phyloP scores from a whole-genome alignment of 352 stramenopile species.

The Globisporangium radiosum region DNA sequence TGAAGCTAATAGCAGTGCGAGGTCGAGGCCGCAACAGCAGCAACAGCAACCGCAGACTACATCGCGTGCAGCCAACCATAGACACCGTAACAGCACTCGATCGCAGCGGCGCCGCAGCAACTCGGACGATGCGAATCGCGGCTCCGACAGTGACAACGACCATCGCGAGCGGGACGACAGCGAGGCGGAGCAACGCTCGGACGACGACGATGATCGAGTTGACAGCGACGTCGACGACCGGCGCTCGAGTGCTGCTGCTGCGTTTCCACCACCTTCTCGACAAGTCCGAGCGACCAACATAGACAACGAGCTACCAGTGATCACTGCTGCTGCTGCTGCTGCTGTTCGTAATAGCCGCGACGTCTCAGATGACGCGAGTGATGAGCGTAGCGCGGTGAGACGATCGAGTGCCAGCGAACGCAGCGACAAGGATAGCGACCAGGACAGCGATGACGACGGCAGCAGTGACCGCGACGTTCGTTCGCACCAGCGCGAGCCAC shows the following conservation, averaged over 20 bases:
- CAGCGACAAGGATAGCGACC: conserved; percentile 4
- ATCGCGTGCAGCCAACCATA: no score
- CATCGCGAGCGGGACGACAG: conserved; percentile 16
- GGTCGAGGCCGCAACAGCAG: conserved; percentile 8
- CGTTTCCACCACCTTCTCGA: not conserved
- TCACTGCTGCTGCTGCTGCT: no score
- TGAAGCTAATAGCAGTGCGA: conserved; percentile 3
- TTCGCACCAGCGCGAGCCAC: not conserved
- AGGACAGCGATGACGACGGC: conserved; percentile 10
- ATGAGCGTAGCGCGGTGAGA: not conserved
- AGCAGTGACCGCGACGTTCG: not conserved
- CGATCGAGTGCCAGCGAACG: not conserved
- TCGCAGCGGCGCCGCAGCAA: conserved; percentile 2
- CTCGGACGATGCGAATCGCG: conserved; percentile 1
- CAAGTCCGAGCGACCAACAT: not conserved
- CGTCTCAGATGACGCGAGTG: not conserved
- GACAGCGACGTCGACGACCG: not conserved
- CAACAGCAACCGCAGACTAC: conserved; percentile 1
- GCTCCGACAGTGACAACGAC: conserved; percentile 21
- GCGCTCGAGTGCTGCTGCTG: not conserved
- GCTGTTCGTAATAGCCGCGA: not conserved
- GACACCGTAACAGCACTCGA: not conserved
- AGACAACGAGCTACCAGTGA: not conserved
- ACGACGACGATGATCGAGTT: no score
- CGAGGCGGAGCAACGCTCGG: not conserved